Base-by-base conservation (phyloP, 2,329 filamentous ascomycete species). In the Berkeleyomyces basicola region DNA sequence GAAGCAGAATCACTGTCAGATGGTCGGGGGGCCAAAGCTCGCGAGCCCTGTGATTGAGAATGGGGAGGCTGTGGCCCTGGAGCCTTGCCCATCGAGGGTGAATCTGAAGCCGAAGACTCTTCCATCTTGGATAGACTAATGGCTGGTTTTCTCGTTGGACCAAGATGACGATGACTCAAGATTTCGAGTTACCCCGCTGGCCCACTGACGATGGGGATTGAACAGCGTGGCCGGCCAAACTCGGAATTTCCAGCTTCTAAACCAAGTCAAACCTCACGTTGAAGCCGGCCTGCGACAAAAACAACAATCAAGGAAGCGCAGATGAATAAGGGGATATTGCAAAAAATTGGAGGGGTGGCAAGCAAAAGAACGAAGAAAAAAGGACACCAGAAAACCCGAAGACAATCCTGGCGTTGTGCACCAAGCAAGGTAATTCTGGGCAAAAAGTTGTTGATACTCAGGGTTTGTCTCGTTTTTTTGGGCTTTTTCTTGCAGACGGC, bases 11-110 rank as follows among this genome's bases (percentile, higher is more conserved):
- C 40, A 16, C 57, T 42, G 14, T 64, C 63, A 16, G 40, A 57
- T 40, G 63, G 63, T 7, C 63, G 60, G 7, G 63, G 63, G 31
- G 63, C 63, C 7, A 64, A 46, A 36, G 57, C 46, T 60, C 60
- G 43, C 49, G 62, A 55, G 46, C n/a, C 42, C 31, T 63, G 62
- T 10, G 43, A 14, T 33, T 59, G 59, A 16, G 16, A 11, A 14
- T 60, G 58, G 7, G 14, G 42, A 23, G 61, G 14, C 33, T 62
- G 61, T 14, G 53, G 23, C 14, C 40, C 40, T 16, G 57, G 23
- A 23, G 51, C 39, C 33, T 31, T 55, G 51, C 14, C 51, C 23
- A n/a, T 43, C 5, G 60, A 47, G 31, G 43, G 40, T 7, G 43
- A 39, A 36, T 62, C 57, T 16, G 33, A 55, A 55, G n/a, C n/a